Evolutionary conservation across 331 rosid species (phyloP), one percentile per base, ranked within the genome.

Genomic region (Cydonia oblonga): DNA sequence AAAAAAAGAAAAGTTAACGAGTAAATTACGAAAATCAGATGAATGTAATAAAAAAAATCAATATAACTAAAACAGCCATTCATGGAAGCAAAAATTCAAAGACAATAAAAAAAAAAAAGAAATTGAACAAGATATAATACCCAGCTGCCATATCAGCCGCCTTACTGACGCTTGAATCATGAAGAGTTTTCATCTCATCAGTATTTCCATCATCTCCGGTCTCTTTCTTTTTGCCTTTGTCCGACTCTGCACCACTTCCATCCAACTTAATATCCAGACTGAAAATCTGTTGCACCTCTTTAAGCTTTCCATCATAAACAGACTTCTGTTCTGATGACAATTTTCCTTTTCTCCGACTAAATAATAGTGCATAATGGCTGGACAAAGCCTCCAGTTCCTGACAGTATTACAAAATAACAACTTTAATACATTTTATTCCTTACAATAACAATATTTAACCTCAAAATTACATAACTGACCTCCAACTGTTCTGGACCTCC

Each of bases 81-180:
- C n/a, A 18, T 32, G 53, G 30, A 52, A 33, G 52, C 49, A 52
- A 38, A 38, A 9, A 38, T 0, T 38, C 13, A 32, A n/a, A 3
- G 12, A 19, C 23, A 24, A 42, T 4, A 32, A 9, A 57, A n/a
- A 8, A 23, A 15, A 6, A 77, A 57, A 5, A 11, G 16, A 28
- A 40, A 58, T 29, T 42, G 70, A 24, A 33, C 66, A 66, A 54
- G 49, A 15, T 10, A 56, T 28, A 38, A 72, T 95, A 95, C 99
- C 99, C 96, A 28, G 93, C 87, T 32, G 97, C 97, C 99, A 95
- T 87, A 79, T 95, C 93, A 70, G 97, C 99, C 81, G 99, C 99
- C 85, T 90, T 90, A 83, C 85, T 82, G 69, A 95, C 84, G 72
- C 97, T 95, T 69, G 96, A 84, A 77, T 95, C 92, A 33, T 95